Base-by-base conservation (phyloP, 176 grass and related monocot genomes). In the Puya raimondii region DNA sequence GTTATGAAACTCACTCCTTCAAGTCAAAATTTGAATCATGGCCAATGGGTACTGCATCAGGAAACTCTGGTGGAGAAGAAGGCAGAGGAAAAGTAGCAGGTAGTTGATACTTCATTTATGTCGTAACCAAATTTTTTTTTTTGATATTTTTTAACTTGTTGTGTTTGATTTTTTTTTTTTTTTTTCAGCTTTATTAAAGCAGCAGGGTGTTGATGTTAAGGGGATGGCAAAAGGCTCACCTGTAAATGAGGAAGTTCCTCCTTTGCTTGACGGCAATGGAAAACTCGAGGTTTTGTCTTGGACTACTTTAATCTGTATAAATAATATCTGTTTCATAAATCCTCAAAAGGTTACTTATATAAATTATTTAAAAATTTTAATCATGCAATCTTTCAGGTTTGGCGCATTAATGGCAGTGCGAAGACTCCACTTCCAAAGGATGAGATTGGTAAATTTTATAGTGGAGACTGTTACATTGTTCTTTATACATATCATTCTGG, bases 1-100 rank as follows among this genome's bases (percentile, higher is more conserved):
- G 93, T 68, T 83, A 92, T 67, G 93, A 96, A 66, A 87, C 84
- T 74, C 86, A 96, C 74, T 66, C 71, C 65, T 96, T 96, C 76
- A 96, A 92, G 76, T 96, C 86, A 4, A 89, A 87, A 78, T 96
- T 96, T 80, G 93, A 92, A 83, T 87, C 86, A 51, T 96, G 93
- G 93, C 88, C 93, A 61, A 84, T 57, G 9, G 84, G 86, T 64
- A 78, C 78, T 70, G 78, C 65, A 49, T 65, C 85, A 80, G 89
- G 68, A 70, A 85, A 27, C 71, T 66, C 86, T 77, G 77, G 76
- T 23, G 71, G 76, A 9, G 93, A 96, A 52, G 93, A 96, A 79
- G 88, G 93, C 47, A 66, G 93, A 66, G 88, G 93, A 52, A 96
- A 96, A 87, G 93, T 96, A 63, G 88, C 93, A 89, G 93, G 93